Conservation (phyloP, 345 rosid species). For the Abelmoschus esculentus region DNA sequence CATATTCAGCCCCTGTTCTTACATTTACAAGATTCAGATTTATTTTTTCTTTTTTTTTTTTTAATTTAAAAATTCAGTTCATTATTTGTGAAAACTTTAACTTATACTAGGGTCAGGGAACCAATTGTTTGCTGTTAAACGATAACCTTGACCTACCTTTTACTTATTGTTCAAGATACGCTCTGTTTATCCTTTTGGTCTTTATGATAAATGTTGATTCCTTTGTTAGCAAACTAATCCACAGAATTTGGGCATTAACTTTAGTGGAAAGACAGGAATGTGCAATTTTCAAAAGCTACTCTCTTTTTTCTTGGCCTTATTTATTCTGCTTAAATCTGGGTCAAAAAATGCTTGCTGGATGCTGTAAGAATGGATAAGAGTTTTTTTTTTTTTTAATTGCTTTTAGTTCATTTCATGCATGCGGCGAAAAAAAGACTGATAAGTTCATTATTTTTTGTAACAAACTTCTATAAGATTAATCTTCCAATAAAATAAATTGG, state of each 20-base stretch:
- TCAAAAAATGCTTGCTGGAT: not conserved
- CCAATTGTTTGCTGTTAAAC: not conserved
- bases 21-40: too few relatives aligned
- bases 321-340: not conserved
- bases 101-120: too few relatives aligned
- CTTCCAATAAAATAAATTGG: too few relatives aligned
- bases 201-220: not conserved
- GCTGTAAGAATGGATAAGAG: not conserved
- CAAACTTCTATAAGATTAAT: too few relatives aligned
- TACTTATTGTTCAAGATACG: not conserved
- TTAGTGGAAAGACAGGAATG: not conserved
- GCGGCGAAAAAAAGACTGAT: not conserved
- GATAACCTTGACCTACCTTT: not conserved
- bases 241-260: not conserved
- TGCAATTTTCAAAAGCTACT: not conserved
- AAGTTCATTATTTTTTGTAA: too few relatives aligned
- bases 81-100: not conserved
- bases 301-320: not conserved
- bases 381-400: not conserved
- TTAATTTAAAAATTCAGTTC: too few relatives aligned
- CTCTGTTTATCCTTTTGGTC: not conserved
- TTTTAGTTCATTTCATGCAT: not conserved
- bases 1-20: too few relatives aligned
- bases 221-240: too few relatives aligned
- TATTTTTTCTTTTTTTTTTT: not conserved